Percentiles rank a stretch among this genome's conserved stretches.
Conservation (phyloP, 176 grass and related monocot species). For the Bothriochloa decipiens region DNA sequence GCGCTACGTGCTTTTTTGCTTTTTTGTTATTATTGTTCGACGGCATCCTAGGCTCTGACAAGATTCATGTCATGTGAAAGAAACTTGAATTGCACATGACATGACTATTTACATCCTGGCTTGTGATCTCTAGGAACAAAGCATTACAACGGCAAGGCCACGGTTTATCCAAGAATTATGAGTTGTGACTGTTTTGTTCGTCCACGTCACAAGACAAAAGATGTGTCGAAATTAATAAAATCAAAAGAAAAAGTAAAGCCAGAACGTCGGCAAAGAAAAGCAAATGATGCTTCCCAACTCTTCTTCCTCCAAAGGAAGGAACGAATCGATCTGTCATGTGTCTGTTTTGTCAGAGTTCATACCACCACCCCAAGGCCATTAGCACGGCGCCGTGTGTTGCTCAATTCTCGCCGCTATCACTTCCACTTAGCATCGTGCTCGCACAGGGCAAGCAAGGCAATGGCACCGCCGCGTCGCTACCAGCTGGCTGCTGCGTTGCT, state of each 20-base stretch:
- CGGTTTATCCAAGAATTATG: no score
- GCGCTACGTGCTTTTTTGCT: no score
- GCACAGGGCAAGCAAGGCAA: background rate
- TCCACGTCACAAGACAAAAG: background rate
- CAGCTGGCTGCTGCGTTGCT: constrained; percentile 7
- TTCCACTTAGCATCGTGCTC: background rate
- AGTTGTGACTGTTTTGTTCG: background rate
- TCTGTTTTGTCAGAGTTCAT: background rate
- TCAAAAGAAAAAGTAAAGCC: background rate
- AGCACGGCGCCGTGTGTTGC: background rate
- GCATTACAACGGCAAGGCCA: background rate
- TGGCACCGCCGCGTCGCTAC: constrained; percentile 21
- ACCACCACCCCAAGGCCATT: background rate
- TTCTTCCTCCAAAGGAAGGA: background rate
- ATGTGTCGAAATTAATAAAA: background rate
- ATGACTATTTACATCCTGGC: no score
- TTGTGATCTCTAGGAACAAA: background rate
- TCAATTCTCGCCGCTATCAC: background rate
- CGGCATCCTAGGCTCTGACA: no score
- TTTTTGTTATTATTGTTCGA: no score
- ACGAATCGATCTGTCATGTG: background rate
- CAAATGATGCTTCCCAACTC: background rate
- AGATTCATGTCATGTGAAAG: no score
- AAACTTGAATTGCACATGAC: no score
- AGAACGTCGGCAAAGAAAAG: background rate